A percentile compares a stretch with the other conserved stretches of the same genome.
Evolutionary conservation across 441 rosid genomes (phyloP).

Genomic region (Sinapis alba): DNA sequence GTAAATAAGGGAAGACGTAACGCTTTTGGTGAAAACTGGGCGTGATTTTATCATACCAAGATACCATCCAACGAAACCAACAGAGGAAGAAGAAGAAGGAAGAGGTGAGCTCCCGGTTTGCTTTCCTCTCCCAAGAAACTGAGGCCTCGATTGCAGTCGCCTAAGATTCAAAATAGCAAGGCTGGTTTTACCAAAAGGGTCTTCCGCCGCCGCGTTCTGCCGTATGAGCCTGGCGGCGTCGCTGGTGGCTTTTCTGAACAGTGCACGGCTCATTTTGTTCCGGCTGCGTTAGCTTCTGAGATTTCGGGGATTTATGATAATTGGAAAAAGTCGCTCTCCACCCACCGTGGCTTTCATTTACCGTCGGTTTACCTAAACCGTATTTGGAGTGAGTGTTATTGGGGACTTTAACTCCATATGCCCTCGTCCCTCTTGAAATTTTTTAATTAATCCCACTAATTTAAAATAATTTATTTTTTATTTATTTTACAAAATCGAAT

Average conservation of each 20-base stretch:
- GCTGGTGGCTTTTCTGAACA: conserved; percentile 39
- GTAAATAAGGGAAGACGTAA: conserved; percentile 65
- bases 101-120: conserved; percentile 33
- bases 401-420: background rate
- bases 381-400: background rate
- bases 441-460: too few species aligned
- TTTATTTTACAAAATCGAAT: too few species aligned
- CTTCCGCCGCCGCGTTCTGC: background rate
- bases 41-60: conserved; percentile 79
- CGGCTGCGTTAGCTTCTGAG: background rate
- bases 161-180: background rate
- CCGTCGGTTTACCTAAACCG: background rate
- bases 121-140: conserved; percentile 43
- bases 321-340: background rate
- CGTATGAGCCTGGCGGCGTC: conserved; percentile 11
- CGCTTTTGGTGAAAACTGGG: conserved; percentile 77
- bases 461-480: too few species aligned
- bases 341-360: background rate
- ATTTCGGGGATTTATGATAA: background rate
- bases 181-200: conserved; percentile 9
- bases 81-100: conserved; percentile 14
- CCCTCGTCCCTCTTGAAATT: too few species aligned
- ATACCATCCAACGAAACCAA: conserved; percentile 76
- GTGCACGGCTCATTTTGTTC: conserved; percentile 48
- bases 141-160: conserved; percentile 42